phyloP scores from a whole-genome alignment of 768 basidiomycete genomes.

The Nidula microcarpa region DNA sequence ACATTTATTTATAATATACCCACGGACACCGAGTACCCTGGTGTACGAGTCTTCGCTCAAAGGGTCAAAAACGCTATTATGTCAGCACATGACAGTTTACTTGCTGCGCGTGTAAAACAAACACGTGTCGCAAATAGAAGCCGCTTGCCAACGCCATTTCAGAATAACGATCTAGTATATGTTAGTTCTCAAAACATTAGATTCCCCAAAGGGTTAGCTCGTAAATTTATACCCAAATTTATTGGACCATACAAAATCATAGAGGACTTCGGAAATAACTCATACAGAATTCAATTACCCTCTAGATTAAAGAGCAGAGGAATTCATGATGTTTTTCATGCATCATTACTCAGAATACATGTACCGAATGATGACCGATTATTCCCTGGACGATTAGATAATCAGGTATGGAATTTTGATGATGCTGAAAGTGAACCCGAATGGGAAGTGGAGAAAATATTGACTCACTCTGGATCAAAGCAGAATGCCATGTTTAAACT shows the following conservation, averaged over 20 bases:
- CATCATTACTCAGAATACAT: constrained; percentile 20
- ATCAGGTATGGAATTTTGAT: constrained; percentile 8
- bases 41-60: too few relatives aligned
- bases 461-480: constrained; percentile 7
- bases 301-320: constrained; percentile 9
- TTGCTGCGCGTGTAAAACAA: background rate
- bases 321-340: constrained; percentile 29
- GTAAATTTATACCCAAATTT: background rate
- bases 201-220: background rate
- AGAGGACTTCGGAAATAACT: constrained; percentile 3
- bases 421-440: constrained; percentile 9
- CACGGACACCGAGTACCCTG: too few relatives aligned
- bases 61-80: background rate
- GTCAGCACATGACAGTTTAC: background rate
- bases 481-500: background rate
- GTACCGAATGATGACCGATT: constrained; percentile 22
- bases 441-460: constrained; percentile 15
- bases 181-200: background rate
- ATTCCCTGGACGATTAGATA: constrained; percentile 24
- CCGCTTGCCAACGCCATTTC: background rate
- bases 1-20: too few relatives aligned
- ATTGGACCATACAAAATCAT: background rate
- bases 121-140: background rate
- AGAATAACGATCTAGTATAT: background rate
- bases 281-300: constrained; percentile 1